A percentile compares a stretch with the other conserved stretches of the same genome.
These are phyloP conservation scores for Xylariaceae sp. DNA, from an alignment of 2,329 filamentous ascomycete species.

Conservation along the genomic window DNA sequence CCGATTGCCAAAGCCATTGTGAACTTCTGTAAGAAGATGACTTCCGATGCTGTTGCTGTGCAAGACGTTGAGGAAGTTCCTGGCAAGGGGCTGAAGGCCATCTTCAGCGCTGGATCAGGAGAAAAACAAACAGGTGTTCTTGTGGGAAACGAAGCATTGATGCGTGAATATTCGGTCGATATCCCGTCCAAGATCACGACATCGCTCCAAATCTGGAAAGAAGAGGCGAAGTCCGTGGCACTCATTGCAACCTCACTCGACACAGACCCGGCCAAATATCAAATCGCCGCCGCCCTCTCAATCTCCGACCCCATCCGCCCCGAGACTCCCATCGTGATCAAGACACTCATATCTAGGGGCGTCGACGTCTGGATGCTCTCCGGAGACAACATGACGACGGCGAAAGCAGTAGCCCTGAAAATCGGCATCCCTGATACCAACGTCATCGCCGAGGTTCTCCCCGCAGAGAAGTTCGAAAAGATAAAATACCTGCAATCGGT, in stretches of 20 bases:
- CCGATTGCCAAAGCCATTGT: slow-evolving; percentile 70
- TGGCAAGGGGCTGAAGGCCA: slow-evolving; percentile 66
- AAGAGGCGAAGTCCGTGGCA: slow-evolving; percentile 60
- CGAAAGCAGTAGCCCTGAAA: slow-evolving; percentile 68
- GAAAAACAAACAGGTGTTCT: slow-evolving; percentile 47
- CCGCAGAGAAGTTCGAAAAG: slow-evolving; percentile 74
- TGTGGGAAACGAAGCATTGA: slow-evolving; percentile 70
- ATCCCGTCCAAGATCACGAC: slow-evolving; percentile 34
- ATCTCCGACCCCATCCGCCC: slow-evolving; percentile 77
- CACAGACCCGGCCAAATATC: slow-evolving; percentile 34
- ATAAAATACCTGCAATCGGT: slow-evolving; percentile 60
- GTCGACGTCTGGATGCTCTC: slow-evolving; percentile 88
- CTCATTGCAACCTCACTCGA: slow-evolving; percentile 44
- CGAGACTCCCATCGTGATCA: slow-evolving; percentile 64
- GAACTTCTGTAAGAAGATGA: slow-evolving; percentile 50
- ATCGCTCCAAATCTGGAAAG: slow-evolving; percentile 54
- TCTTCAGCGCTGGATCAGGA: slow-evolving; percentile 35
- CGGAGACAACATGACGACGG: slow-evolving; percentile 84
- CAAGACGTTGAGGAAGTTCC: slow-evolving; percentile 60
- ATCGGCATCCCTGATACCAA: slow-evolving; percentile 71
- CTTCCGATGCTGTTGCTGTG: slow-evolving; percentile 31
- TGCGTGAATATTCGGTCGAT: slow-evolving; percentile 46
- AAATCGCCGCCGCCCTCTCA: slow-evolving; percentile 63
- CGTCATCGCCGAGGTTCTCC: slow-evolving; percentile 83
- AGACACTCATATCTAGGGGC: slow-evolving; percentile 58